Percentiles rank a stretch among this genome's conserved stretches.
Conservation (phyloP, 345 rosid species). For the Moringa oleifera region DNA sequence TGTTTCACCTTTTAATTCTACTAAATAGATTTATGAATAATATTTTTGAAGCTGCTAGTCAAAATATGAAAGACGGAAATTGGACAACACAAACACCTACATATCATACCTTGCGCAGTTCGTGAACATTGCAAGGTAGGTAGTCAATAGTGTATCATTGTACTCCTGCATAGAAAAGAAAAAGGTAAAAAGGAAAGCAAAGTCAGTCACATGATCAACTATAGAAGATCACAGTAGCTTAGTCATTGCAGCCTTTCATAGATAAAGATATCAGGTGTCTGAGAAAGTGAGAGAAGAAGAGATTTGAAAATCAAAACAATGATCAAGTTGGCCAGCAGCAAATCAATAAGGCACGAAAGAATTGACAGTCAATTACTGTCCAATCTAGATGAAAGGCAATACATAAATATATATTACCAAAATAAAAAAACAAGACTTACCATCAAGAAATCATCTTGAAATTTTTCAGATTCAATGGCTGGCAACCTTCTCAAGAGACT, state of each 20-base stretch:
- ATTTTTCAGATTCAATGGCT: slow-evolving; percentile 85
- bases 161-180: slow-evolving; percentile 55
- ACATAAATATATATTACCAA: not conserved
- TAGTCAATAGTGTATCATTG: slow-evolving; percentile 75
- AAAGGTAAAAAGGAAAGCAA: not conserved
- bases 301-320: not conserved
- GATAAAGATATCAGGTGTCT: no score
- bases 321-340: not conserved
- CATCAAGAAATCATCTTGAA: slow-evolving; percentile 93
- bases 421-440: slow-evolving; percentile 33
- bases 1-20: not conserved
- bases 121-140: slow-evolving; percentile 90
- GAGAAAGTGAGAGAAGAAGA: not conserved
- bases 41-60: not conserved
- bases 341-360: no score
- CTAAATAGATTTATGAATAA: not conserved
- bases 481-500: slow-evolving; percentile 94
- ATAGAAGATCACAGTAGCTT: no score
- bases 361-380: no score
- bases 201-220: not conserved
- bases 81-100: not conserved
- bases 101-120: slow-evolving; percentile 76
- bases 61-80: not conserved
- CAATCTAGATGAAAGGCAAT: not conserved
- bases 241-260: no score